phyloP scores from a whole-genome alignment of 225 moss, liverwort and hornwort species.

The Marchantia paleacea region DNA sequence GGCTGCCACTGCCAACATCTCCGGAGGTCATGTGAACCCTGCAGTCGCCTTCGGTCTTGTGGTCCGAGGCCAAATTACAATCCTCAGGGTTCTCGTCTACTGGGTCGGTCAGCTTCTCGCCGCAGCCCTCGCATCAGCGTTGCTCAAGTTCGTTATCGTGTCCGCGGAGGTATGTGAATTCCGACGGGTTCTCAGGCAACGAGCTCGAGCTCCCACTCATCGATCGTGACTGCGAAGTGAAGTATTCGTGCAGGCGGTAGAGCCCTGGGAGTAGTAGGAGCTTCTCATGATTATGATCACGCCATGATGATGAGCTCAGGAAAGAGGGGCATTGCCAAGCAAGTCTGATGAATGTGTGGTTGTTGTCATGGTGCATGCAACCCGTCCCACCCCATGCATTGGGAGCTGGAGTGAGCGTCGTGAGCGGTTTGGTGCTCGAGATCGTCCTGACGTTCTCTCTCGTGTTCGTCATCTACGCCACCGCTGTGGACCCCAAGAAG shows the following conservation, averaged over 20 bases:
- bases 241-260: too few relatives aligned
- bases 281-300: too few relatives aligned
- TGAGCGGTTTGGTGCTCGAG: constrained; percentile 10
- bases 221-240: too few relatives aligned
- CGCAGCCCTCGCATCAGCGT: constrained; percentile 11
- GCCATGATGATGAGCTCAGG: too few relatives aligned
- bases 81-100: constrained; percentile 64
- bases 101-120: constrained; percentile 71
- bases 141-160: constrained; percentile 21
- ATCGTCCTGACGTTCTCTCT: constrained; percentile 17
- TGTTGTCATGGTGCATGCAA: background rate
- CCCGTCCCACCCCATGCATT: constrained; percentile 6
- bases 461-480: constrained; percentile 18
- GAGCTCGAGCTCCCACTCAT: too few relatives aligned
- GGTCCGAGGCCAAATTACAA: constrained; percentile 62
- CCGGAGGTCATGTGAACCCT: constrained; percentile 73
- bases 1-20: constrained; percentile 65
- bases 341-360: too few relatives aligned
- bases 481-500: constrained; percentile 37
- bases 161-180: constrained; percentile 16
- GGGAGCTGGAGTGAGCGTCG: background rate
- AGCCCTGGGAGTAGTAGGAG: too few relatives aligned
- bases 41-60: constrained; percentile 65
- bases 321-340: too few relatives aligned
- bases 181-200: too few relatives aligned